Base-by-base conservation (phyloP, 225 moss, liverwort and hornwort genomes). In the Climacium dendroides region DNA sequence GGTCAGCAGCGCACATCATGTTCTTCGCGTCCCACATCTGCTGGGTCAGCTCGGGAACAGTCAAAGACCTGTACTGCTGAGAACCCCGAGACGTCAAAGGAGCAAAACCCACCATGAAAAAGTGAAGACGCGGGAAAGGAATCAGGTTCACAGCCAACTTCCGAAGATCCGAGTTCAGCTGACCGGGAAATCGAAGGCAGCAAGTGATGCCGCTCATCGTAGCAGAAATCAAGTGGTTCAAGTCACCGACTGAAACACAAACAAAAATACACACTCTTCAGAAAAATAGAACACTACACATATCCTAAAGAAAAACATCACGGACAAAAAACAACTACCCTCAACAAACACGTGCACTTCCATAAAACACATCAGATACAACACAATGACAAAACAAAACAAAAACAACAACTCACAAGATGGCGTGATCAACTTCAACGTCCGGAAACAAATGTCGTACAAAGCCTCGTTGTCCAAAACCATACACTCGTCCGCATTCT, bases 1-100 rank as follows among this genome's bases (percentile, higher is more conserved):
- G 93, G 13, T 93, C 93, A 6, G 93, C 93, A 5, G 93, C 93
- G 88, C 92, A 92, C 93, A 93, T 93, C 93, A 93, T 93, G 88
- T 93, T 93, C 90, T 93, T 93, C 7, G 93, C 92, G 73, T 93
- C 93, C 92, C 92, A 93, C 93, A 93, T 93, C 83, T 93, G 93
- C 89, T 93, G 93, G 3, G 93, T 93, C 70, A 93, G 81, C 87
- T 92, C 92, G 1, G 92, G 92, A 32, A 93, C 93, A 6, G 93
- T 91, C 83, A 93, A 54, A 11, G 93, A 90, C 71, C 93, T 53
- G 84, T 91, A 93, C 87, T 90, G 90, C 87, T 93, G 91, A 4
- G 93, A 92, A 1, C 91, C 93, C n/a, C 91, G 81, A 6, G 93
- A 92, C 34, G 93, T 93, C 87, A 93, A 25, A 1, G 93, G 93